Evolutionary conservation across 1,284 basidiomycete genomes (phyloP).

Genomic region (Tetrapyrgos nigripes): DNA sequence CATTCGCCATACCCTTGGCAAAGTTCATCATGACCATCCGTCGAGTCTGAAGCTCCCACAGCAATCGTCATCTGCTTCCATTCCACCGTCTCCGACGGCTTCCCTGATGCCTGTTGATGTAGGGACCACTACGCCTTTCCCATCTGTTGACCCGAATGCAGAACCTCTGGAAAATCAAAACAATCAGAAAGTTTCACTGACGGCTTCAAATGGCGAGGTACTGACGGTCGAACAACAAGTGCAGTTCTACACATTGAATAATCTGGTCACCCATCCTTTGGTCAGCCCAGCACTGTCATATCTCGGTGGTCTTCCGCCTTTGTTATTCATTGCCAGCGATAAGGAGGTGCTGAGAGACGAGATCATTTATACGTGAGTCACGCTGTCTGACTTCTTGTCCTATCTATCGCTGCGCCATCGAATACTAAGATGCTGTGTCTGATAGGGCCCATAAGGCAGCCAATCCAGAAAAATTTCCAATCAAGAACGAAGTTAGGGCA

Average conservation of each 20-base stretch:
- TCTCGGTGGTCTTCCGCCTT: conserved; percentile 89
- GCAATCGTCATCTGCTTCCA: not conserved
- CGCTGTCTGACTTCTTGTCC: not conserved
- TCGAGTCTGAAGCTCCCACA: conserved; percentile 6
- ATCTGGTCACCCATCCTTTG: conserved; percentile 83
- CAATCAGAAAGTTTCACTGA: conserved; percentile 47
- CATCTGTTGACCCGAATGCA: conserved; percentile 30
- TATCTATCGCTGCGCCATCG: not conserved
- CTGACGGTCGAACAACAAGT: conserved; percentile 75
- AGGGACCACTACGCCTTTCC: conserved; percentile 53
- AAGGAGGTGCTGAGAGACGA: conserved; percentile 95
- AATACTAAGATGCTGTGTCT: not conserved
- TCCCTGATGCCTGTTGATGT: conserved; percentile 43
- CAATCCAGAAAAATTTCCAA: conserved; percentile 76
- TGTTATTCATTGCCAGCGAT: conserved; percentile 88
- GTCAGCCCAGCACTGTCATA: conserved; percentile 87
- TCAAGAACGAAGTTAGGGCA: conserved; percentile 63
- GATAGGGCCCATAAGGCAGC: conserved; percentile 92
- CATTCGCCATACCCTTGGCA: conserved; percentile 63
- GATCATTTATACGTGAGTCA: conserved; percentile 82
- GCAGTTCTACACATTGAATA: conserved; percentile 91
- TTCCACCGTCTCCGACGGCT: not conserved
- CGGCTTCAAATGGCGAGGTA: conserved; percentile 53
- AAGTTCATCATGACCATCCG: conserved; percentile 18
- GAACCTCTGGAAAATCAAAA: conserved; percentile 21